A percentile compares a stretch with the other conserved stretches of the same genome.
Conservation (phyloP, 2,329 filamentous ascomycete species). For the Neonectria sp. region DNA sequence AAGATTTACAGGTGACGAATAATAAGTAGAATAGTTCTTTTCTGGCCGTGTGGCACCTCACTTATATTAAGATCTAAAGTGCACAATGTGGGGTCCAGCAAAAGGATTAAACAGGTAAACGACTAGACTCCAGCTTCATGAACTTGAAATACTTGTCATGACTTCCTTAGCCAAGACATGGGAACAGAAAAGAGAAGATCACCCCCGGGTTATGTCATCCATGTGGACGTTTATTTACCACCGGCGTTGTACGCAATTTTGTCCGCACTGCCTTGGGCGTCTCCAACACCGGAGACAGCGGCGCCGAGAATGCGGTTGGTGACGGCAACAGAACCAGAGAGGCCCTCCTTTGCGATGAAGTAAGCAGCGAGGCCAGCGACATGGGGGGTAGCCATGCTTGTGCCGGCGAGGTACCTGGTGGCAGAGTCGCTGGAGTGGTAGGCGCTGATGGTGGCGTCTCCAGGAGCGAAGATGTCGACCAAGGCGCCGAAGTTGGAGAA, state of each 20-base stretch:
- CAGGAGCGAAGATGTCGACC: constrained; percentile 30
- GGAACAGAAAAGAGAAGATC: too few relatives aligned
- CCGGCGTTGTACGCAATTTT: constrained; percentile 24
- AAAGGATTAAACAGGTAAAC: not conserved
- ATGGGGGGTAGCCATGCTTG: constrained; percentile 66
- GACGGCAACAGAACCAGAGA: constrained; percentile 14
- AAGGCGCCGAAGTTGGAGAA: constrained; percentile 25
- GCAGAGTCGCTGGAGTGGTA: constrained; percentile 6
- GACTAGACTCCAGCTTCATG: not conserved
- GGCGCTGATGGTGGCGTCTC: constrained; percentile 3
- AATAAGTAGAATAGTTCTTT: too few relatives aligned
- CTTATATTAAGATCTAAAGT: too few relatives aligned
- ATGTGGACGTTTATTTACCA: constrained; percentile 11
- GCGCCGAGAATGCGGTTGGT: constrained; percentile 25
- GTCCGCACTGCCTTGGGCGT: constrained; percentile 7
- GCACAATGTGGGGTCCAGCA: not conserved
- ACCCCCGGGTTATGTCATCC: not conserved
- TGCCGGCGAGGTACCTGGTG: constrained; percentile 21
- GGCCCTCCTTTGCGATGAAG: constrained; percentile 58
- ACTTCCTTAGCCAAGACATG: not conserved
- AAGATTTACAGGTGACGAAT: too few relatives aligned
- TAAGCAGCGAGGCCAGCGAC: constrained; percentile 75
- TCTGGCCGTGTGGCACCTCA: too few relatives aligned
- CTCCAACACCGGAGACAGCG: not conserved
- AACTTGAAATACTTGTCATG: not conserved